A percentile compares a stretch with the other conserved stretches of the same genome.
phyloP scores from a whole-genome alignment of 805 yeast species.

The Yarrowia sp. region DNA sequence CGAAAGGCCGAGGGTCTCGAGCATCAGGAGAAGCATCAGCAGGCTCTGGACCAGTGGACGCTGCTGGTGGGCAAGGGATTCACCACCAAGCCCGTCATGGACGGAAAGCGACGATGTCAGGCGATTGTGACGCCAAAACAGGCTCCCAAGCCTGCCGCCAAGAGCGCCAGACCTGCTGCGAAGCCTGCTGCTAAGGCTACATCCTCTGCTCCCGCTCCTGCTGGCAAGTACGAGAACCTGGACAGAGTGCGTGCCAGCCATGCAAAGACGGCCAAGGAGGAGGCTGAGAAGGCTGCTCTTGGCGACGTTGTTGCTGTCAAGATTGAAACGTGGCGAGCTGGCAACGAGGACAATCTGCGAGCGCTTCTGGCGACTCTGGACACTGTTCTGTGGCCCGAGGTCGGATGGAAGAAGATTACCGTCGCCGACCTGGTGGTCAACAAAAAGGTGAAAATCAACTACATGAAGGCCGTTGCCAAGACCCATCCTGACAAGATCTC shows the following conservation, averaged over 20 bases:
- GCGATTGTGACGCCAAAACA: constrained; percentile 48
- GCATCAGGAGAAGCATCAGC: constrained; percentile 64
- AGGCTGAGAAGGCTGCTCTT: constrained; percentile 56
- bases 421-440: constrained; percentile 80
- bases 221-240: constrained; percentile 47
- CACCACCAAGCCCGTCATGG: constrained; percentile 62
- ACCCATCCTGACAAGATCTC: constrained; percentile 85
- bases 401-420: constrained; percentile 64
- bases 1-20: constrained; percentile 85
- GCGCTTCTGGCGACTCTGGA: constrained; percentile 70
- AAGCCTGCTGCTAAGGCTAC: constrained; percentile 30
- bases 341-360: constrained; percentile 79
- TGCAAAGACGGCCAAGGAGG: constrained; percentile 47
- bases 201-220: constrained; percentile 33
- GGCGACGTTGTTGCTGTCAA: constrained; percentile 60
- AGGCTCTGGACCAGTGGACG: constrained; percentile 61
- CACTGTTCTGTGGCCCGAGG: constrained; percentile 61
- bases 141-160: constrained; percentile 33
- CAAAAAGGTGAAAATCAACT: constrained; percentile 80
- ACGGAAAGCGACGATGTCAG: constrained; percentile 77
- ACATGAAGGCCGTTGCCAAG: constrained; percentile 75
- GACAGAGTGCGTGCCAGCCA: constrained; percentile 52
- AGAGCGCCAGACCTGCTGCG: constrained; percentile 9
- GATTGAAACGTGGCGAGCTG: constrained; percentile 62
- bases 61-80: constrained; percentile 65